phyloP scores from a whole-genome alignment of 1,284 basidiomycete genomes.

The Cryptococcus hybrid region DNA sequence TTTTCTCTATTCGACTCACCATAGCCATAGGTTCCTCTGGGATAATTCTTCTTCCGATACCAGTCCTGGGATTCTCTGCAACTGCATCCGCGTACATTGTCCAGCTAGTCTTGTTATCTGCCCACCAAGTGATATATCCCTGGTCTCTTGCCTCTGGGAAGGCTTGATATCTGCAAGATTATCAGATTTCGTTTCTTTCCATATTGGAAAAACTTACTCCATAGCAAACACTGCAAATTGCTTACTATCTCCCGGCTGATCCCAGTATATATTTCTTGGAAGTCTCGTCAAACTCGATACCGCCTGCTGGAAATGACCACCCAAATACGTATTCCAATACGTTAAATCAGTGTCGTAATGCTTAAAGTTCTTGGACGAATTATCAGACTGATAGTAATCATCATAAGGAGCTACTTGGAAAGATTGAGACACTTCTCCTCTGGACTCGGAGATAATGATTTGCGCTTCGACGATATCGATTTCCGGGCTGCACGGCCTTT shows the following conservation, averaged over 20 bases:
- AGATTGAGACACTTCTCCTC: conserved; percentile 29
- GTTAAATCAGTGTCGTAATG: conserved; percentile 52
- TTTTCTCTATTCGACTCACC: conserved; percentile 46
- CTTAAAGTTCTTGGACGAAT: conserved; percentile 50
- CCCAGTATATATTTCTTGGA: conserved; percentile 55
- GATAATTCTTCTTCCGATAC: conserved; percentile 65
- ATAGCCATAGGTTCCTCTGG: conserved; percentile 69
- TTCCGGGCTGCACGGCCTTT: conserved; percentile 62
- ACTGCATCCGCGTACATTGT: conserved; percentile 60
- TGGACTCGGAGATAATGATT: conserved; percentile 18
- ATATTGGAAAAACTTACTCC: conserved; percentile 23
- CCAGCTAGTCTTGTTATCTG: conserved; percentile 56
- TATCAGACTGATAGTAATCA: conserved; percentile 61
- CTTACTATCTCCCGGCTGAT: conserved; percentile 19
- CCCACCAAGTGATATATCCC: conserved; percentile 68
- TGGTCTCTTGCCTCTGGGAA: conserved; percentile 57
- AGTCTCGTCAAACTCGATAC: conserved; percentile 57
- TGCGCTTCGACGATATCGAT: conserved; percentile 68
- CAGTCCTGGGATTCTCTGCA: conserved; percentile 56
- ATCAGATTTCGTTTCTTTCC: background rate
- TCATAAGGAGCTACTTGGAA: conserved; percentile 54
- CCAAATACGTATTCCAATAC: conserved; percentile 69
- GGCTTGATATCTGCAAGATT: conserved; percentile 61
- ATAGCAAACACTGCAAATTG: conserved; percentile 29
- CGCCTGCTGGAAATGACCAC: conserved; percentile 77